Evolutionary conservation across 306 rosid genomes (phyloP).

Genomic region (Trifolium subterraneum): DNA sequence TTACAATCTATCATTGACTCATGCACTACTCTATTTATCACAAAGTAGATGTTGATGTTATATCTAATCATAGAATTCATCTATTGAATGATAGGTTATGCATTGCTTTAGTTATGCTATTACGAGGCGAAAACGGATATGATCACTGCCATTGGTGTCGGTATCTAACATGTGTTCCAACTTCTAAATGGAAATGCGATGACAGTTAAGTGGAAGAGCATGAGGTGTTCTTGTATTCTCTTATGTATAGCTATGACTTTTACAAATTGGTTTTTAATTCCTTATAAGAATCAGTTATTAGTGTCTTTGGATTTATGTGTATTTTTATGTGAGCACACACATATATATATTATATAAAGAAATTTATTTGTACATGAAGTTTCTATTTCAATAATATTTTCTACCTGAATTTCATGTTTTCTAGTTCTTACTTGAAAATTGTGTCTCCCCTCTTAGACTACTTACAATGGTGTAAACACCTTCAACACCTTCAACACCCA

Average conservation of each 20-base stretch:
- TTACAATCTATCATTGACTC: slow-evolving; percentile 15
- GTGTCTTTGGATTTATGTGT: slow-evolving; percentile 31
- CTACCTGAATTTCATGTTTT: background rate
- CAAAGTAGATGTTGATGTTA: background rate
- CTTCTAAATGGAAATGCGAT: slow-evolving; percentile 72
- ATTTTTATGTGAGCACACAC: background rate
- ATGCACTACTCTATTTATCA: slow-evolving; percentile 1
- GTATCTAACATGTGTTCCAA: slow-evolving; percentile 72
- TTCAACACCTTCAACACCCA: too few relatives aligned
- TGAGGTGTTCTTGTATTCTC: slow-evolving; percentile 26
- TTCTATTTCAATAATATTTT: slow-evolving; percentile 4
- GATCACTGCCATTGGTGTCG: slow-evolving; percentile 82
- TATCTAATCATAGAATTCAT: slow-evolving; percentile 39
- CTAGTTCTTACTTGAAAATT: too few relatives aligned
- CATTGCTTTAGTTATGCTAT: slow-evolving; percentile 67
- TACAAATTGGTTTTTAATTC: slow-evolving; percentile 21
- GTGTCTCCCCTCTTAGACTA: too few relatives aligned
- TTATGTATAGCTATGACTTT: slow-evolving; percentile 43
- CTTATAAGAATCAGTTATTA: slow-evolving; percentile 18
- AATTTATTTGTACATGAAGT: slow-evolving; percentile 46
- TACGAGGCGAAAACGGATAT: slow-evolving; percentile 61
- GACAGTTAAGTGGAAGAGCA: slow-evolving; percentile 39
- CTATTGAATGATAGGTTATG: slow-evolving; percentile 53
- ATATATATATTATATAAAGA: slow-evolving; percentile 5
- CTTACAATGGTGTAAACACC: too few relatives aligned